Conservation (phyloP, 768 basidiomycete genomes). For the Gautieria morchelliformis region DNA sequence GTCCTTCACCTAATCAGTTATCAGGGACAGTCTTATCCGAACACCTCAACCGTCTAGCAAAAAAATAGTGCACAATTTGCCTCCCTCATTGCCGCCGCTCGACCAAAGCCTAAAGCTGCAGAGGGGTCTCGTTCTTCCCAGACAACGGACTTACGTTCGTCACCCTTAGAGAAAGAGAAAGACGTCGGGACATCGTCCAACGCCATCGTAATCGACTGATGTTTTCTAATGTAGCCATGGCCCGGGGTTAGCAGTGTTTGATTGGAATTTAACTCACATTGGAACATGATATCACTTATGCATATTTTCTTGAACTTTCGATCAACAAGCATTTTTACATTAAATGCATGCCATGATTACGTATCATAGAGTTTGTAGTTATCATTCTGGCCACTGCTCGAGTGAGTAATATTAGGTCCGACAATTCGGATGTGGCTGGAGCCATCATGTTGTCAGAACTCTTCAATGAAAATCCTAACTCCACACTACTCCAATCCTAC, state of each 20-base stretch:
- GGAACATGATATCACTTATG: no score
- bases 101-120: background rate
- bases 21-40: background rate
- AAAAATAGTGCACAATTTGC: slow-evolving; percentile 6
- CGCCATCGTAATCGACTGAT: background rate
- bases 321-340: no score
- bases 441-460: background rate
- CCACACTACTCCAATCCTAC: background rate
- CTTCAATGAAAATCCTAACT: background rate
- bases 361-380: no score
- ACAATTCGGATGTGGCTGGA: no score
- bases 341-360: no score
- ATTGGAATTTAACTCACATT: no score
- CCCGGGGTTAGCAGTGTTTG: no score
- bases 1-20: background rate
- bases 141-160: background rate
- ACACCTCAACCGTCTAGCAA: background rate
- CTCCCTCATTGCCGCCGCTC: slow-evolving; percentile 3
- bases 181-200: background rate
- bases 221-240: no score
- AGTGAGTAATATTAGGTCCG: no score
- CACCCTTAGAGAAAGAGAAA: background rate
- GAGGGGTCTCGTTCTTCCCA: background rate
- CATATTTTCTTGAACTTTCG: no score
- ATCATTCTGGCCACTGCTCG: no score